phyloP scores from a whole-genome alignment of 441 rosid species.

The Erodium moschatum region DNA sequence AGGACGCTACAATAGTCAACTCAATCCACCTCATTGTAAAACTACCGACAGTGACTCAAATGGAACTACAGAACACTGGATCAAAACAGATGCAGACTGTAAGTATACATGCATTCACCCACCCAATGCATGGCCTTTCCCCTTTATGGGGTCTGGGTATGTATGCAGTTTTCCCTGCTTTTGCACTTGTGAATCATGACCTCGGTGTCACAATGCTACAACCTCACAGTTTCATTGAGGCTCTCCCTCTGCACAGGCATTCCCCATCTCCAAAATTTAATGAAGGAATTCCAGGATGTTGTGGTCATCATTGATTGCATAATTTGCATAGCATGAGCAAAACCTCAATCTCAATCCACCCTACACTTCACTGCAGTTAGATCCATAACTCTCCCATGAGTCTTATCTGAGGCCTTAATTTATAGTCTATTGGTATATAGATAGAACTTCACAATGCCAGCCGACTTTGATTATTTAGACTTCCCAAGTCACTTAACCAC shows the following conservation, averaged over 20 bases:
- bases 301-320: background rate
- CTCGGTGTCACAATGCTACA: background rate
- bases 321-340: background rate
- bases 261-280: background rate
- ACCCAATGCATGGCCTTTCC: background rate
- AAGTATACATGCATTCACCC: constrained; percentile 28
- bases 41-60: constrained; percentile 41
- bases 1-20: constrained; percentile 37
- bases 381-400: background rate
- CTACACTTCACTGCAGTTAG: background rate
- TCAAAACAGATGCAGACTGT: constrained; percentile 28
- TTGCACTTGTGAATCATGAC: background rate
- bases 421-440: background rate
- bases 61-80: constrained; percentile 67
- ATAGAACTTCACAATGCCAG: background rate
- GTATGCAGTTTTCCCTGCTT: background rate
- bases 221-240: background rate
- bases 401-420: background rate
- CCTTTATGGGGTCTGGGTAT: background rate
- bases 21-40: constrained; percentile 36
- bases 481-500: background rate
- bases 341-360: background rate
- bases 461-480: background rate
- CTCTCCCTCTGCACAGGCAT: constrained; percentile 12
- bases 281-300: background rate